Conservation (phyloP, 1,139 yeast species). For the Sporopachydermia cereana region DNA sequence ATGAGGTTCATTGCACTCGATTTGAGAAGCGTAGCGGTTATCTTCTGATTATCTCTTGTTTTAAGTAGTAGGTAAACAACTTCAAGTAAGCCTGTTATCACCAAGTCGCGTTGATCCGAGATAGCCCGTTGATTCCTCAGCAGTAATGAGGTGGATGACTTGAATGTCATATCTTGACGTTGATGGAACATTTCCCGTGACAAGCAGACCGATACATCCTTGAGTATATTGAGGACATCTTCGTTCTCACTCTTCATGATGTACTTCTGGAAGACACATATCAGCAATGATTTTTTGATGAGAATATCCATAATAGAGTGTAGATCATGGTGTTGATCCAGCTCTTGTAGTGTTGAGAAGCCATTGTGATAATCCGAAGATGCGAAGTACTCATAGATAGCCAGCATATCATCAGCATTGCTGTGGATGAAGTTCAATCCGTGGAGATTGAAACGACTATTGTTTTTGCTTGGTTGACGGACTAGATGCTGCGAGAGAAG, state of each 20-base stretch:
- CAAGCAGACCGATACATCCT: neutral
- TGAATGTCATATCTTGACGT: neutral
- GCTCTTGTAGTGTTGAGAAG: neutral
- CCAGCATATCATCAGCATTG: conserved; percentile 17
- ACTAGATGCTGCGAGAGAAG: neutral
- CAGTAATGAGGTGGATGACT: neutral
- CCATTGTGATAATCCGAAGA: neutral
- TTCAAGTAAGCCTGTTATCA: neutral
- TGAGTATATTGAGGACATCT: neutral
- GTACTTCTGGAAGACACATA: neutral
- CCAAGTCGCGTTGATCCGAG: conserved; percentile 12
- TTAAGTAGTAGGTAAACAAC: neutral
- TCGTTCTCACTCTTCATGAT: neutral
- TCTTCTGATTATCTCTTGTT: conserved; percentile 11
- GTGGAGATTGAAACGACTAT: conserved; percentile 29
- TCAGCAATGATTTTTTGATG: neutral
- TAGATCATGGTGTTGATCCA: neutral
- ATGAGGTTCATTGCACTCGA: conserved; percentile 15
- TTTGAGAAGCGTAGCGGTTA: conserved; percentile 12
- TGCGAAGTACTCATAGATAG: neutral
- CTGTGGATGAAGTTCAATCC: conserved; percentile 48
- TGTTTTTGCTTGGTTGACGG: neutral
- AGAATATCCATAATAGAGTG: conserved; percentile 6
- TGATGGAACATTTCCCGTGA: neutral
- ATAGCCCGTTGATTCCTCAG: conserved; percentile 13